Conservation (phyloP, 805 yeast species). For the Vanderwaltozyma verrucispora region DNA sequence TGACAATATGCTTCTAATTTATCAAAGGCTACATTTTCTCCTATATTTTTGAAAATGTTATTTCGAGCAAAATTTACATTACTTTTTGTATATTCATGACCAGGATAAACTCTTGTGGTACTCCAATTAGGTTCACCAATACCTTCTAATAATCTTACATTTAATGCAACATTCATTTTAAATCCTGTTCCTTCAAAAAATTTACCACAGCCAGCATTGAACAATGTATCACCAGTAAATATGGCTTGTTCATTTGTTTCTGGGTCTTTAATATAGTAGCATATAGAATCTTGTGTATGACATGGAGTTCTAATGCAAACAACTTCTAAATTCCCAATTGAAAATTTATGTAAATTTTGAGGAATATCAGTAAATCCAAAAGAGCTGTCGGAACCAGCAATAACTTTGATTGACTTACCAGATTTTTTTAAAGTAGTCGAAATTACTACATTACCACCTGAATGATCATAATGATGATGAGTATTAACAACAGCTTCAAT, state of each 20-base stretch:
- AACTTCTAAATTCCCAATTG: constrained; percentile 40
- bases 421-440: constrained; percentile 20
- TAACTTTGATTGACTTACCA: constrained; percentile 42
- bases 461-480: constrained; percentile 92
- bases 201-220: constrained; percentile 90
- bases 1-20: constrained; percentile 41
- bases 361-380: constrained; percentile 63
- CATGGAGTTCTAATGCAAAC: constrained; percentile 92
- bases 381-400: constrained; percentile 54
- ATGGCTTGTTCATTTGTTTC: constrained; percentile 57
- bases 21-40: constrained; percentile 37
- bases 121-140: constrained; percentile 30
- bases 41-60: constrained; percentile 37
- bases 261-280: constrained; percentile 63
- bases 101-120: constrained; percentile 68
- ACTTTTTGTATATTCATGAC: constrained; percentile 86
- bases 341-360: constrained; percentile 49
- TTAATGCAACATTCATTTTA: constrained; percentile 70
- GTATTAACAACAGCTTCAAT: constrained; percentile 80
- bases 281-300: constrained; percentile 92
- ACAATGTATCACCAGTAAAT: constrained; percentile 92
- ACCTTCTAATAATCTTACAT: constrained; percentile 52
- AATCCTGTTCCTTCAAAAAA: constrained; percentile 84
- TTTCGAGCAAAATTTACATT: constrained; percentile 71
- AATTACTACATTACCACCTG: constrained; percentile 62